These are phyloP conservation scores for sunflower (Helianthus annuus) DNA, from an alignment of 129 eudicot genomes.

Conservation along the genomic window HanXRQr2.0-SUNRISE NC_035445.2:76413049-76413548, in stretches of 20 bases:
- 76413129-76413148: neutral
- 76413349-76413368: neutral
- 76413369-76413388: neutral
- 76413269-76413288: neutral
- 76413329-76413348: conserved; percentile 2
- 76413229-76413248: neutral
- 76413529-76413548: neutral
- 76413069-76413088: neutral
- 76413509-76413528: neutral
- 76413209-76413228: neutral
- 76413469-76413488: neutral
- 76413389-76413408: conserved; percentile 1
- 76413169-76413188: neutral
- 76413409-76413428: neutral
- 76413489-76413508: neutral
- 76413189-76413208: neutral
- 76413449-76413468: neutral
- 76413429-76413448: neutral
- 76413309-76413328: neutral
- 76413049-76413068: too few species aligned
- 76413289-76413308: neutral
- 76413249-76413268: neutral
- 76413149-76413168: neutral
- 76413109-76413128: neutral
- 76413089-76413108: neutral